Conservation (phyloP, 495 filamentous ascomycete species). For the Letharia lupina region DNA sequence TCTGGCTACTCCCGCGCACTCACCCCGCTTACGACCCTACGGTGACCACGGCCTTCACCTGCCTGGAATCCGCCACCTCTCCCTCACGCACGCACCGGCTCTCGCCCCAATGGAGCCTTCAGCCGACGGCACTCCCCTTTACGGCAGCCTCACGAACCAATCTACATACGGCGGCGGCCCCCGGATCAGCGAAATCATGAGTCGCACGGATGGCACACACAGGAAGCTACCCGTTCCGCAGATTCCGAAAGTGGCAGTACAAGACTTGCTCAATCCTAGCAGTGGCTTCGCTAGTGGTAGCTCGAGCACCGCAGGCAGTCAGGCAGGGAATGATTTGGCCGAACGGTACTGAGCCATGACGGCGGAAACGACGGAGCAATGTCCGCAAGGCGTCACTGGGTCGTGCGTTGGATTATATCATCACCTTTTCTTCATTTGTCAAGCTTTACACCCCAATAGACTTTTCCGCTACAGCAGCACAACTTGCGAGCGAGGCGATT, state of each 20-base stretch:
- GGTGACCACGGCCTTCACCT: constrained; percentile 63
- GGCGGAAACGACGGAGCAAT: background rate
- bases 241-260: constrained; percentile 79
- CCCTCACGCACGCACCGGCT: constrained; percentile 79
- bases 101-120: constrained; percentile 87
- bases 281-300: constrained; percentile 52
- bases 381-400: background rate
- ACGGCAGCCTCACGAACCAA: constrained; percentile 47
- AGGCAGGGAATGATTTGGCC: constrained; percentile 31
- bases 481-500: background rate
- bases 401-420: background rate
- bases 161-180: constrained; percentile 50
- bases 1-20: constrained; percentile 90
- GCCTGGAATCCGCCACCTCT: constrained; percentile 81
- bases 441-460: background rate
- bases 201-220: constrained; percentile 73
- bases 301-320: constrained; percentile 42
- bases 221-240: constrained; percentile 90
- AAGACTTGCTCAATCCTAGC: constrained; percentile 66
- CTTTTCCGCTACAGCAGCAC: background rate
- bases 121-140: constrained; percentile 48
- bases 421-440: background rate
- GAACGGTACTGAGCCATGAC: constrained; percentile 20
- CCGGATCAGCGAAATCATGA: constrained; percentile 87
- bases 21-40: constrained; percentile 77